A percentile compares a stretch with the other conserved stretches of the same genome.
Evolutionary conservation across 805 yeast genomes (phyloP).

Genomic region (Ogataea pignaliae): DNA sequence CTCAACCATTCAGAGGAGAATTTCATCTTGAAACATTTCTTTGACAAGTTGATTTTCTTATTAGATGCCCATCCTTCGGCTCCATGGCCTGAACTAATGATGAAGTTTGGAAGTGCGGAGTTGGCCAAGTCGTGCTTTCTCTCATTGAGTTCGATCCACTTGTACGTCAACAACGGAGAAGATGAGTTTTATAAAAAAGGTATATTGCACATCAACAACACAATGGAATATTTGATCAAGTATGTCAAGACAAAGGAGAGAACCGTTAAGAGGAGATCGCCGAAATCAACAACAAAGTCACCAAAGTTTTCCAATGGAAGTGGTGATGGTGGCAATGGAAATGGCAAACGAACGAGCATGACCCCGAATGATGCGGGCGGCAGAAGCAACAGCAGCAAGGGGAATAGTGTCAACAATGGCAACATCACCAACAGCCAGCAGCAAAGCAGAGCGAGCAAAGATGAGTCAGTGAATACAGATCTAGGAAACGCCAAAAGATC

Average conservation of each 20-base stretch:
- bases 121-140: slow-evolving; percentile 56
- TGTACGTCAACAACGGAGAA: slow-evolving; percentile 52
- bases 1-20: slow-evolving; percentile 44
- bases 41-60: slow-evolving; percentile 46
- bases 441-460: not conserved
- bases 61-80: slow-evolving; percentile 57
- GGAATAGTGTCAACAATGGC: not conserved
- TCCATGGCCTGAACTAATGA: slow-evolving; percentile 58
- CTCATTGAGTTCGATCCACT: slow-evolving; percentile 51
- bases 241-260: slow-evolving; percentile 30
- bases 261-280: not conserved
- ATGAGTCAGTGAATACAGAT: not conserved
- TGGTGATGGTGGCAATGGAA: no score
- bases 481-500: not conserved
- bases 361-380: no score
- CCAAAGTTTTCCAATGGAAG: no score
- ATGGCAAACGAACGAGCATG: no score
- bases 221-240: slow-evolving; percentile 50
- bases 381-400: no score
- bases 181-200: slow-evolving; percentile 49
- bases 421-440: no score
- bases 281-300: not conserved
- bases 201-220: slow-evolving; percentile 48
- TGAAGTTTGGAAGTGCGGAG: slow-evolving; percentile 53
- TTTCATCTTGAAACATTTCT: slow-evolving; percentile 51